phyloP scores from a whole-genome alignment of 805 yeast species.

The Jamesozyma jinghongensis region DNA sequence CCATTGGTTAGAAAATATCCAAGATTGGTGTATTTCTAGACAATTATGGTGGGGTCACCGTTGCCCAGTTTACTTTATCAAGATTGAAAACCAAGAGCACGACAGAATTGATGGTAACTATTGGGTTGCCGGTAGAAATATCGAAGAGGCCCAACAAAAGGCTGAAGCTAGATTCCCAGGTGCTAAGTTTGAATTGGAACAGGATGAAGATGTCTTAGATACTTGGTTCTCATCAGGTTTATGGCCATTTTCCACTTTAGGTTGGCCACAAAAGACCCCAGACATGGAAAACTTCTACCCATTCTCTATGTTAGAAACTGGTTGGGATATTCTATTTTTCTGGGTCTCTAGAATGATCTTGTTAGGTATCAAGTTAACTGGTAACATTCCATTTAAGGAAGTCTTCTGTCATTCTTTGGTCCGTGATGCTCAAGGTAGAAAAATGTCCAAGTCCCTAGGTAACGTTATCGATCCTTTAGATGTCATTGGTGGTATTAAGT shows the following conservation, averaged over 20 bases:
- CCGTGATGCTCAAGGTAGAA: constrained; percentile 98
- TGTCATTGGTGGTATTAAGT: constrained; percentile 79
- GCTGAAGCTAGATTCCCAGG: constrained; percentile 68
- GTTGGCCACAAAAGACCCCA: constrained; percentile 79
- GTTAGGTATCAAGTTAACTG: constrained; percentile 83
- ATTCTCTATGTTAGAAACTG: constrained; percentile 91
- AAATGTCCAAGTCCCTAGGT: constrained; percentile 97
- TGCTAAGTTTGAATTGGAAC: constrained; percentile 64
- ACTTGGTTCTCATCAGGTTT: constrained; percentile 98
- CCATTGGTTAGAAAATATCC: constrained; percentile 92
- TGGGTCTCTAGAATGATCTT: constrained; percentile 98
- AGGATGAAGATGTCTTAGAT: constrained; percentile 96
- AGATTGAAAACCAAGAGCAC: constrained; percentile 62
- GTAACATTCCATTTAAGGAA: constrained; percentile 85
- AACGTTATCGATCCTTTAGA: constrained; percentile 94
- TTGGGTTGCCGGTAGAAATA: constrained; percentile 87
- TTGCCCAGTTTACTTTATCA: constrained; percentile 89
- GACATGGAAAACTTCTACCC: constrained; percentile 80
- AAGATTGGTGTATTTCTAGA: constrained; percentile 99
- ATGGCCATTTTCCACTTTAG: constrained; percentile 95
- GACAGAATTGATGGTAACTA: constrained; percentile 53
- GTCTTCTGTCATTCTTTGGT: constrained; percentile 98
- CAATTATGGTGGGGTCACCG: constrained; percentile 96
- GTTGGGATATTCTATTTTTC: constrained; percentile 98
- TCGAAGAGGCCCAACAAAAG: constrained; percentile 76